Evolutionary conservation across 169 alveolate genomes (phyloP), one percentile per base, ranked within the genome.

Genomic region (Eimeria falciformis): DNA sequence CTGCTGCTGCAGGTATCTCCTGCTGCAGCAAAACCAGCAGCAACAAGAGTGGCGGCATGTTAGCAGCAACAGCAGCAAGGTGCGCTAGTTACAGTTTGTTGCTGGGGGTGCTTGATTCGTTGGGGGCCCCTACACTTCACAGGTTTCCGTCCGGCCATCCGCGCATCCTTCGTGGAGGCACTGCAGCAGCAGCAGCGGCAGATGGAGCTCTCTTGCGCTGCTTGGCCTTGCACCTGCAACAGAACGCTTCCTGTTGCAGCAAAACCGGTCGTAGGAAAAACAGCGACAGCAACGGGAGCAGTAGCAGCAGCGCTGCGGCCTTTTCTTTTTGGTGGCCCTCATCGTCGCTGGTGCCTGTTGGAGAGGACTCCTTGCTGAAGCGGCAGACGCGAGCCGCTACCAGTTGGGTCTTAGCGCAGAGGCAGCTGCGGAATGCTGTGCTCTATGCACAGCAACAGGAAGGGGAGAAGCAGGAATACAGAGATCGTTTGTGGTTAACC

Each of bases 101-200:
- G 55, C 27, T 58, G 3, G 77, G 75, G 27, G 62, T 27, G 29
- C 62, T 56, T 18, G 78, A 58, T 58, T 3, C 45, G 2, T 18
- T 56, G 33, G 55, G 90, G 27, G 33, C 90, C 21, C 90, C 77
- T 6, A 33, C 78, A 0, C 40, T 53, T 53, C 75, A 58, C 58
- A 27, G 90, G n/a, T 37, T 53, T n/a, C 75, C 77, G 18, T 81
- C 77, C 17, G 11, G 29, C 25, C 90, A 81, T 29, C 90, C 78
- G 23, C 90, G 77, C 37, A 0, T 29, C 50, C 78, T 21, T 55
- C 55, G 90, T 5, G 62, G 90, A 29, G 90, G 43, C 62, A 58
- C 90, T 11, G 77, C 90, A 56, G 90, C 90, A 55, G 77, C 90
- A 56, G 62, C 78, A 56, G 90, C 78, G 33, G 58, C 77, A 56